These are phyloP conservation scores for Yamadazyma dendronema DNA, from an alignment of 1,139 yeast species.

Conservation along the genomic window DNA sequence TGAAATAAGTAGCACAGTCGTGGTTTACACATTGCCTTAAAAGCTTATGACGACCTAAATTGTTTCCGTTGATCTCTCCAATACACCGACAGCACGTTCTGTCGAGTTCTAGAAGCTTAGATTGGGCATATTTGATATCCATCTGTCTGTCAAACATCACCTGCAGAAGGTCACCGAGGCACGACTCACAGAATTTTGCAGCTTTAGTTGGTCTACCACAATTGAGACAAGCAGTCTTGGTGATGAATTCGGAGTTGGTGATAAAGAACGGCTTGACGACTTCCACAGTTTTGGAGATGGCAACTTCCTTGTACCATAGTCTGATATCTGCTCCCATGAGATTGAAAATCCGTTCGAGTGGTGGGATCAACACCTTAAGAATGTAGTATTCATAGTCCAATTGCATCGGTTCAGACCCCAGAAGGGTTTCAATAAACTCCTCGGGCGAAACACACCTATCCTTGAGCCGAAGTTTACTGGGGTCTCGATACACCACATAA, in stretches of 20 bases:
- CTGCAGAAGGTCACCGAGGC: slow-evolving; percentile 20
- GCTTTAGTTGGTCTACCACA: slow-evolving; percentile 21
- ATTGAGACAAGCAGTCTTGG: slow-evolving; percentile 22
- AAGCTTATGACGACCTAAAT: slow-evolving; percentile 11
- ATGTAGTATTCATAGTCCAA: slow-evolving; percentile 86
- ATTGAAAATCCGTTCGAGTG: slow-evolving; percentile 79
- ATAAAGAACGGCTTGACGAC: slow-evolving; percentile 3
- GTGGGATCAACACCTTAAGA: slow-evolving; percentile 79
- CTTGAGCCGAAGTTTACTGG: slow-evolving; percentile 60
- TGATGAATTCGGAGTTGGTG: slow-evolving; percentile 16
- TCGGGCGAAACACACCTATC: slow-evolving; percentile 83
- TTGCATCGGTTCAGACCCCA: slow-evolving; percentile 32
- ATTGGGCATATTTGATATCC: slow-evolving; percentile 16
- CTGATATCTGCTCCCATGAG: slow-evolving; percentile 77
- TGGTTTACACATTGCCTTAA: slow-evolving; percentile 27
- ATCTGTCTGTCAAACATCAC: slow-evolving; percentile 19
- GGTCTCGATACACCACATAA: slow-evolving; percentile 73
- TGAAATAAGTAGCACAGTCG: slow-evolving; percentile 28
- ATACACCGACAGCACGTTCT: slow-evolving; percentile 28
- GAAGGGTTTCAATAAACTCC: slow-evolving; percentile 51
- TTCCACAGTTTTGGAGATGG: slow-evolving; percentile 24
- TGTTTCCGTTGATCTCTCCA: slow-evolving; percentile 13
- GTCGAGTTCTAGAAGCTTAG: slow-evolving; percentile 14
- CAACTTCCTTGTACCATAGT: slow-evolving; percentile 77
- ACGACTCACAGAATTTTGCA: slow-evolving; percentile 21